Base-by-base conservation (phyloP, 148 eudicot species). In the Vaccinium macrocarpon region DNA sequence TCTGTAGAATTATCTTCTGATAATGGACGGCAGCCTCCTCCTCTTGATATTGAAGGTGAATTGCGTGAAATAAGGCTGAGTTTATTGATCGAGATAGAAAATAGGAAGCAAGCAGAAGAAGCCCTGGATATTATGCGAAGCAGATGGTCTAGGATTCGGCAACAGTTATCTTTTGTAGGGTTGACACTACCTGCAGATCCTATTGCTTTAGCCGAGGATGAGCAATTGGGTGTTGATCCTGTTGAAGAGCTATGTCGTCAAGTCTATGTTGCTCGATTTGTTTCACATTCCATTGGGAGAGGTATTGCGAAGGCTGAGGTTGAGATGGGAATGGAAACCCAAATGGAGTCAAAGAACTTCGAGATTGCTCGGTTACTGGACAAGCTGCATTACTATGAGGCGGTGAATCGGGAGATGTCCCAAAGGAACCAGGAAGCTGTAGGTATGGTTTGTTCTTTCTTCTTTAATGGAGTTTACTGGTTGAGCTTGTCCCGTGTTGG, bases 351-450 rank as follows among this genome's bases (percentile, higher is more conserved):
- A n/a, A 97, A 97, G 91, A 94, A 94, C 90, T 91, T 91, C 78
- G 99, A 97, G 91, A 93, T 97, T 57, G 92, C 98, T 89, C 93
- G 98, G 81, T 85, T 95, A 78, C 89, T 83, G 88, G 99, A 97
- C 88, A 90, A 94, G 78, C 86, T 95, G 87, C 95, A 89, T 81
- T 97, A 97, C 85, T 95, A 95, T 29, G 98, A 97, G 89, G 90
- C 95, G 80, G 92, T 95, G 91, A 97, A 97, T 87, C 89, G 86
- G 81, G 99, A 97, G 88, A 97, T 97, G 99, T 95, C 98, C 78
- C 98, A 97, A 78, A 95, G 98, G 89, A 97, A 97, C 85, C 99
- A 95, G 89, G 99, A 97, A 92, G 90, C 92, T 46, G 85, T 97
- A 53, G 99, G 99, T 97, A 88, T 90, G 96, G 57, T 61, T 52